Conservation (phyloP, 495 filamentous ascomycete genomes). For the Neurospora tetrasperma region DNA sequence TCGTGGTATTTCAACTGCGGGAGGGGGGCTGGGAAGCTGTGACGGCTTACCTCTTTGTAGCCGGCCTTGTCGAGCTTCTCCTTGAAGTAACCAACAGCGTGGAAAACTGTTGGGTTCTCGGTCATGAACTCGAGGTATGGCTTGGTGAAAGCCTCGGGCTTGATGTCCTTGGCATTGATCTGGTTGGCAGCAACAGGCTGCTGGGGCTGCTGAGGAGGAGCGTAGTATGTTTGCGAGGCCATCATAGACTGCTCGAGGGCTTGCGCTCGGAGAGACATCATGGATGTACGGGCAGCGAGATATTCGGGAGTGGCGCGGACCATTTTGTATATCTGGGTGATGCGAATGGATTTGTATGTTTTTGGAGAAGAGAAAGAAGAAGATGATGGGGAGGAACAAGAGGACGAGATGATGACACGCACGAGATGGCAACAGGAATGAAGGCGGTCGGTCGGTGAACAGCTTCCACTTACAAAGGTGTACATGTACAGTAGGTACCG, state of each 20-base stretch:
- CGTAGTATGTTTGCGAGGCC: slow-evolving; percentile 6
- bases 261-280: slow-evolving; percentile 29
- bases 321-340: slow-evolving; percentile 17
- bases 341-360: neutral
- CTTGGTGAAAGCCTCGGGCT: slow-evolving; percentile 58
- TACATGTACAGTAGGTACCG: neutral
- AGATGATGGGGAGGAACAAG: neutral
- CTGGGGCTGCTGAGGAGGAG: neutral
- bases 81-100: slow-evolving; percentile 68
- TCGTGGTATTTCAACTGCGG: neutral
- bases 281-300: slow-evolving; percentile 29
- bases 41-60: slow-evolving; percentile 47
- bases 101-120: slow-evolving; percentile 85
- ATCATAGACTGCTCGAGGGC: slow-evolving; percentile 14
- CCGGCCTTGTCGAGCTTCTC: slow-evolving; percentile 58
- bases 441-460: neutral
- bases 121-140: slow-evolving; percentile 85
- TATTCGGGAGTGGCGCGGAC: slow-evolving; percentile 32
- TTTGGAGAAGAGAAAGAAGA: neutral
- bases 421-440: neutral
- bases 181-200: slow-evolving; percentile 1
- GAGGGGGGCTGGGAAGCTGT: neutral
- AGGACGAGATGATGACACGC: neutral
- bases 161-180: slow-evolving; percentile 26
- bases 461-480: neutral